These are phyloP conservation scores for Spathaspora gorwiae DNA, from an alignment of 805 yeast genomes.

Conservation along the genomic window DNA sequence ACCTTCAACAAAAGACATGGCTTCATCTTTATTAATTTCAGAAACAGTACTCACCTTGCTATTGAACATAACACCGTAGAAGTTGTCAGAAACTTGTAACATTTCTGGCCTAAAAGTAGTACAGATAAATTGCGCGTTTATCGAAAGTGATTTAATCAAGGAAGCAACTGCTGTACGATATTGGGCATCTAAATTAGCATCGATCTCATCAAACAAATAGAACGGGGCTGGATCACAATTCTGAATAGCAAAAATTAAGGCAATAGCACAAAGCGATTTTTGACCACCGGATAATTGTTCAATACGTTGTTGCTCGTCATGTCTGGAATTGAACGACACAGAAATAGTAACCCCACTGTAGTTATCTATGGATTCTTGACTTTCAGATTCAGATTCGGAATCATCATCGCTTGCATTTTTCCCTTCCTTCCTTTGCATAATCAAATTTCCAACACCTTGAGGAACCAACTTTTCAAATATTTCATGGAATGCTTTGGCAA, in stretches of 20 bases:
- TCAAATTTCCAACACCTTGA: conserved; percentile 67
- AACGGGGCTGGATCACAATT: conserved; percentile 96
- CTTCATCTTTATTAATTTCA: conserved; percentile 67
- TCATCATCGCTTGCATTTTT: neutral
- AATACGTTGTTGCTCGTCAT: conserved; percentile 79
- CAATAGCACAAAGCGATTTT: conserved; percentile 92
- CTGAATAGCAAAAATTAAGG: conserved; percentile 90
- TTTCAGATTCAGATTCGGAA: conserved; percentile 9
- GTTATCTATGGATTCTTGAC: conserved; percentile 38
- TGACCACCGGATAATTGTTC: conserved; percentile 97
- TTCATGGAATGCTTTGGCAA: conserved; percentile 65
- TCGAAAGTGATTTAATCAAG: conserved; percentile 61
- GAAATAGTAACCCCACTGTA: conserved; percentile 80
- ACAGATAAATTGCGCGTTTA: conserved; percentile 83
- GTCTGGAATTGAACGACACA: conserved; percentile 84
- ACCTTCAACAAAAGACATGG: conserved; percentile 80
- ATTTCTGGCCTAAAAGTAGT: conserved; percentile 95
- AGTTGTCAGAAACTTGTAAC: conserved; percentile 79
- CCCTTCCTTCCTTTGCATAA: conserved; percentile 45
- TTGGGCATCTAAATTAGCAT: conserved; percentile 91
- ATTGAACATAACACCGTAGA: conserved; percentile 81
- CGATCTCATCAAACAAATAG: conserved; percentile 92
- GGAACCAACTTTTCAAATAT: conserved; percentile 83
- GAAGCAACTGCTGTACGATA: conserved; percentile 84
- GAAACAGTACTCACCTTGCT: conserved; percentile 77